Evolutionary conservation across 2,329 filamentous ascomycete species (phyloP).

Genomic region (Monilinia vaccinii-corymbosi): DNA sequence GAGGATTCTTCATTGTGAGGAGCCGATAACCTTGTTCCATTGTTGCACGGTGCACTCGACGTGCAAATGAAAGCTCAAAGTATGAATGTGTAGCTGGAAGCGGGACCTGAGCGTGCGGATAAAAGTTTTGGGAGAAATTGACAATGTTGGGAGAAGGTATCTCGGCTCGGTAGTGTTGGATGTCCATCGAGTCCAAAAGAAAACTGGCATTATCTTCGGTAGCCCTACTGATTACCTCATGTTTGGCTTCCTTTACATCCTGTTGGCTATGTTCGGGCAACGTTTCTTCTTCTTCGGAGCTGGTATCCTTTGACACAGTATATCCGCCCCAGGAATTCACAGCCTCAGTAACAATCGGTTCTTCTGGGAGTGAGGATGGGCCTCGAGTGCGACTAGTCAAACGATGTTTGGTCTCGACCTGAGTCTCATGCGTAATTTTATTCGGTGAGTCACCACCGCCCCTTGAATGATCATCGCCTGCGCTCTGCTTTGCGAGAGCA

Average conservation of each 20-base stretch:
- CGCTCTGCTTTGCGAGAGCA: conserved; percentile 40
- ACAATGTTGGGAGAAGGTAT: conserved; percentile 23
- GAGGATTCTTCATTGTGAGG: conserved; percentile 40
- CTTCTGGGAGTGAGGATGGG: background rate
- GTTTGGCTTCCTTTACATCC: conserved; percentile 11
- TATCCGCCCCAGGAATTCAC: conserved; percentile 19
- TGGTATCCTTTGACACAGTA: conserved; percentile 20
- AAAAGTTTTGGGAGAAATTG: conserved; percentile 21
- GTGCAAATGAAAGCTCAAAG: conserved; percentile 59
- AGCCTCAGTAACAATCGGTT: background rate
- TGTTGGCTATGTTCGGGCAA: conserved; percentile 13
- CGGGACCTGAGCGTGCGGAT: conserved; percentile 31
- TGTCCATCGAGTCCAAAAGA: conserved; percentile 32
- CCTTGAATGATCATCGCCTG: conserved; percentile 32
- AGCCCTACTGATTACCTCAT: conserved; percentile 42
- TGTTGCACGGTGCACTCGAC: conserved; percentile 57
- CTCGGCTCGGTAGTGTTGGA: conserved; percentile 25
- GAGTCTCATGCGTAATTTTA: conserved; percentile 10
- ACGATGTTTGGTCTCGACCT: background rate
- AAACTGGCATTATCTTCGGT: conserved; percentile 47
- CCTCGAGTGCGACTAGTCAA: background rate
- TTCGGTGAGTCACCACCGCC: conserved; percentile 18
- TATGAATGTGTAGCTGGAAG: conserved; percentile 48
- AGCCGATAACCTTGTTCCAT: conserved; percentile 55
- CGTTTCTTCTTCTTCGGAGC: conserved; percentile 17